Evolutionary conservation across 2,329 filamentous ascomycete genomes (phyloP).

Genomic region (Claviceps sp.): DNA sequence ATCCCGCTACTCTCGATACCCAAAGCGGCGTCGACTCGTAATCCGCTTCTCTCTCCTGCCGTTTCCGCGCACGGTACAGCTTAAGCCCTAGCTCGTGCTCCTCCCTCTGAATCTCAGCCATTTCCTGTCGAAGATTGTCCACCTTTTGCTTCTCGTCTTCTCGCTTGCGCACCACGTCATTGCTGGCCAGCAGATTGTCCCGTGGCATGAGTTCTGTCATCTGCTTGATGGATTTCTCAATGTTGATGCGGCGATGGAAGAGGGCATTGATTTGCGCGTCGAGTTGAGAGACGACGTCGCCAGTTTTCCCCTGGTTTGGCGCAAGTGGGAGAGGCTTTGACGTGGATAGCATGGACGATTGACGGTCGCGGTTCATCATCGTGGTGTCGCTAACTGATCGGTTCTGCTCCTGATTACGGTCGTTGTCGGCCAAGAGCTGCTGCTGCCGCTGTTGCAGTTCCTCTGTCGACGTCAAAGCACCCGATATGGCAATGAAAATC

Average conservation of each 20-base stretch:
- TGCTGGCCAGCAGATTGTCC: conserved; percentile 53
- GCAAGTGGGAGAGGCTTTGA: conserved; percentile 48
- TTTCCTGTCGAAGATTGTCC: conserved; percentile 48
- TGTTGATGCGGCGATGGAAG: conserved; percentile 54
- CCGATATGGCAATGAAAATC: conserved; percentile 17
- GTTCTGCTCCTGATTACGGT: background rate
- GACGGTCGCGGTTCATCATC: conserved; percentile 8
- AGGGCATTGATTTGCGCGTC: conserved; percentile 53
- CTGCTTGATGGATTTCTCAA: conserved; percentile 59
- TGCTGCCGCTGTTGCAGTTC: background rate
- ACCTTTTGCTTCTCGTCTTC: conserved; percentile 52
- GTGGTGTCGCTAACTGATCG: conserved; percentile 4
- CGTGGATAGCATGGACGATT: conserved; percentile 22
- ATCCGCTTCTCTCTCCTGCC: conserved; percentile 51
- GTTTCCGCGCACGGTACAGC: conserved; percentile 61
- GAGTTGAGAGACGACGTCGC: conserved; percentile 53
- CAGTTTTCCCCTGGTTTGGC: conserved; percentile 44
- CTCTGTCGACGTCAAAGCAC: background rate
- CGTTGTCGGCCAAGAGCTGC: background rate
- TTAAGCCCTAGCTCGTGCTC: conserved; percentile 69
- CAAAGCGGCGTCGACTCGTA: conserved; percentile 59
- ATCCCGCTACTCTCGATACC: conserved; percentile 59
- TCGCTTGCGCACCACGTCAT: conserved; percentile 44
- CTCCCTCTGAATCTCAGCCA: conserved; percentile 60
- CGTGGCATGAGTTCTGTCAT: conserved; percentile 67